These are phyloP conservation scores for Populus ilicifolia DNA, from an alignment of 345 rosid genomes.

Conservation along the genomic window DNA sequence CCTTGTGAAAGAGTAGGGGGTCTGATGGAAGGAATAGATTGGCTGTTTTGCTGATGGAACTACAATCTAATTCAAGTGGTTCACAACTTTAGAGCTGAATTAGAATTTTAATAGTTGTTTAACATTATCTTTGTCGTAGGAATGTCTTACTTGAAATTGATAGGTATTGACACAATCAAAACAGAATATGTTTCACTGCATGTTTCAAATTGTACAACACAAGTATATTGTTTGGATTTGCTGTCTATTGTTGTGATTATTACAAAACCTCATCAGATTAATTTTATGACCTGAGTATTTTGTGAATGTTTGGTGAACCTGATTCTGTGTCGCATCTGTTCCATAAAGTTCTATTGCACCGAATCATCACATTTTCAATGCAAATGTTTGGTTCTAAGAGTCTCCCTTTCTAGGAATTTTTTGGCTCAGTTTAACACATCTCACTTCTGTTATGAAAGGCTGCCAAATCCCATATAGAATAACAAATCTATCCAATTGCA, in stretches of 20 bases:
- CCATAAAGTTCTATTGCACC: neutral
- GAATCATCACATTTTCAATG: neutral
- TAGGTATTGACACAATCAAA: neutral
- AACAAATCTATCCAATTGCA: slow-evolving; percentile 20
- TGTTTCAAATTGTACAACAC: neutral
- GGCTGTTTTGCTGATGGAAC: neutral
- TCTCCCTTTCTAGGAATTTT: neutral
- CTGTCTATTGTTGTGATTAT: neutral
- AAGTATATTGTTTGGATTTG: neutral
- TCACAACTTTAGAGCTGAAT: neutral
- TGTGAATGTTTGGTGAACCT: neutral
- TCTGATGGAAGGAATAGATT: neutral
- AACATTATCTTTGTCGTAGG: neutral
- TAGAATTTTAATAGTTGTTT: neutral
- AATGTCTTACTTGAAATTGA: neutral
- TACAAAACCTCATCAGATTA: neutral
- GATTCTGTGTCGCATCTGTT: neutral
- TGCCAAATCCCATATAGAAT: neutral
- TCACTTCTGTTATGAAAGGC: neutral
- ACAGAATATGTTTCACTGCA: neutral
- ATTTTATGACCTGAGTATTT: neutral
- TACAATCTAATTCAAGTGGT: neutral
- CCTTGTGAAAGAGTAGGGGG: neutral
- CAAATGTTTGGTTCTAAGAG: neutral
- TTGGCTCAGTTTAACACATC: neutral